Evolutionary conservation across 768 basidiomycete species (phyloP).

Genomic region (Auricularia sp.): DNA sequence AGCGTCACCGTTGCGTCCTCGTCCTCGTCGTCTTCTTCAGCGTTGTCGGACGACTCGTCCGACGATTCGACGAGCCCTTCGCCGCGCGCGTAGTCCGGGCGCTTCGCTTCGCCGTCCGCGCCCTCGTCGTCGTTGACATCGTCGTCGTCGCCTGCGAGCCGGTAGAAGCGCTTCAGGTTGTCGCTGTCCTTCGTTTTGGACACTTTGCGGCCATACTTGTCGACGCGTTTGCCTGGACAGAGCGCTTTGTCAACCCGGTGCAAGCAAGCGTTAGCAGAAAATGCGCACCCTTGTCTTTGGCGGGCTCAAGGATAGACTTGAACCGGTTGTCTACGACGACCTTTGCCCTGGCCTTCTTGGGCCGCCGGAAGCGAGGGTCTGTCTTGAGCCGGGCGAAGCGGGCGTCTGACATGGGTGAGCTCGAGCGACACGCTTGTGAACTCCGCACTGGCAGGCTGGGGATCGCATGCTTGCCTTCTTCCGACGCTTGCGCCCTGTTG

Average conservation of each 20-base stretch:
- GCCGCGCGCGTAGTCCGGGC: constrained; percentile 82
- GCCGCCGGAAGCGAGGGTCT: constrained; percentile 86
- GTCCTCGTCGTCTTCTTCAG: constrained; percentile 25
- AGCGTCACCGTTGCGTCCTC: constrained; percentile 38
- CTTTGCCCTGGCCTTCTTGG: constrained; percentile 69
- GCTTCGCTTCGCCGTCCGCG: constrained; percentile 14
- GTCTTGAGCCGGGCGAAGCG: constrained; percentile 79
- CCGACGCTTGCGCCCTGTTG: too few species aligned
- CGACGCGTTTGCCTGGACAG: constrained; percentile 46
- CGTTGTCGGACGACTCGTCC: constrained; percentile 39
- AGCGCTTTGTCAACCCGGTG: constrained; percentile 6
- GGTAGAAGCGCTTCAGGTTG: constrained; percentile 72
- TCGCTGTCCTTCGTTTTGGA: constrained; percentile 63
- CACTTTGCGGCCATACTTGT: constrained; percentile 80
- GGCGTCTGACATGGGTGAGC: constrained; percentile 55
- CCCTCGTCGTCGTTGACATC: constrained; percentile 19
- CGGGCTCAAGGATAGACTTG: constrained; percentile 58
- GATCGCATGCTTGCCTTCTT: too few species aligned
- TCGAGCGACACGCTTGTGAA: background rate
- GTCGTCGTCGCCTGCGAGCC: constrained; percentile 35
- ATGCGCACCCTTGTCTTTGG: constrained; percentile 23
- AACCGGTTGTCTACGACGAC: constrained; percentile 89
- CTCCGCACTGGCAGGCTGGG: too few species aligned
- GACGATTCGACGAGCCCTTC: constrained; percentile 82
- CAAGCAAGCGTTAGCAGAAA: background rate